Evolutionary conservation across 768 basidiomycete species (phyloP).

Genomic region (Lactarius deliciosus): DNA sequence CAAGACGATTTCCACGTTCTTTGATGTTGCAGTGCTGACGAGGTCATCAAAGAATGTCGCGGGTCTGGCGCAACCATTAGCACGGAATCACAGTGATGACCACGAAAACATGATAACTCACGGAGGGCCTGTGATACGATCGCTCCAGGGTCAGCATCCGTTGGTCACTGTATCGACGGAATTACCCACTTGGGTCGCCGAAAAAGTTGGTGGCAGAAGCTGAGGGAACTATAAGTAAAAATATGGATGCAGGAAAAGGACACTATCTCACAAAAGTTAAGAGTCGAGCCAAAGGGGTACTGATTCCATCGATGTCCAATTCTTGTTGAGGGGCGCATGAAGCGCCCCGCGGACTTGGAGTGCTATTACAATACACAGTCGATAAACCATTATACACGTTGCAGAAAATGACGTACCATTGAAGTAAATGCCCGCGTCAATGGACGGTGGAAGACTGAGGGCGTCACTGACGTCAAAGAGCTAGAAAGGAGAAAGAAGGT

Average conservation of each 20-base stretch:
- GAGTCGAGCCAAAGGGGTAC: constrained; percentile 22
- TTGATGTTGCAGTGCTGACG: constrained; percentile 8
- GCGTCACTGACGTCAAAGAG: constrained; percentile 35
- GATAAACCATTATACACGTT: background rate
- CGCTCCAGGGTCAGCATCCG: background rate
- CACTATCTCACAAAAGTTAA: constrained; percentile 17
- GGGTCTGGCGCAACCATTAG: constrained; percentile 8
- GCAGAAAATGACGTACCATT: constrained; percentile 47
- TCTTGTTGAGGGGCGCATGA: constrained; percentile 63
- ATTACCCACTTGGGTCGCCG: constrained; percentile 23
- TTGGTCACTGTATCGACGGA: background rate
- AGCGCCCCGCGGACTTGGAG: constrained; percentile 55
- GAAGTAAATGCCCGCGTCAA: constrained; percentile 56
- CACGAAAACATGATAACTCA: constrained; percentile 2
- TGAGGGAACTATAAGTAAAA: constrained; percentile 1
- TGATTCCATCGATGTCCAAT: constrained; percentile 38
- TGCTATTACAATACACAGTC: constrained; percentile 39
- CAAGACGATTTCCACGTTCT: constrained; percentile 19
- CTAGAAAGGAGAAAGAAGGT: constrained; percentile 20
- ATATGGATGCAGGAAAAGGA: background rate
- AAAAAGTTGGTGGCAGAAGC: constrained; percentile 21
- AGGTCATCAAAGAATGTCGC: constrained; percentile 24
- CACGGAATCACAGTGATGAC: background rate
- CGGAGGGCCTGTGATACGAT: constrained; percentile 12
- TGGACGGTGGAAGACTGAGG: constrained; percentile 48